Evolutionary conservation across 2,329 filamentous ascomycete genomes (phyloP).

Genomic region (Rutstroemia sp.): DNA sequence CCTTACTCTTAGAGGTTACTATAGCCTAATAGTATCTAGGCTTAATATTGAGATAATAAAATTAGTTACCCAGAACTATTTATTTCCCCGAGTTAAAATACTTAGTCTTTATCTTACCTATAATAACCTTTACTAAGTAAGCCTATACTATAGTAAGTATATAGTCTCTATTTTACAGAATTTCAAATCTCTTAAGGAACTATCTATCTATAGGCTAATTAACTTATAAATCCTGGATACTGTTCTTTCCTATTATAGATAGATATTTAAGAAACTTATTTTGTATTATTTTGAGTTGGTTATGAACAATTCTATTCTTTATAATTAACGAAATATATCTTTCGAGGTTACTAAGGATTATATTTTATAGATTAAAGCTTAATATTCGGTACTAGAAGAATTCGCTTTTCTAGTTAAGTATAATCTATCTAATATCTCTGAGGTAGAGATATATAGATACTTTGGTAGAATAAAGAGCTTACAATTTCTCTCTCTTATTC

Average conservation of each 20-base stretch:
- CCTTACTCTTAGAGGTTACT: constrained; percentile 7
- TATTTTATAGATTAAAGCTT: constrained; percentile 9
- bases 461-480: constrained; percentile 10
- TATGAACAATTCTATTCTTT: not conserved
- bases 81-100: constrained; percentile 9
- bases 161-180: constrained; percentile 2
- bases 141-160: constrained; percentile 5
- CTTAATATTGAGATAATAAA: constrained; percentile 9
- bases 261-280: constrained; percentile 8
- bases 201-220: constrained; percentile 8
- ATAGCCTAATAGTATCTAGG: not conserved
- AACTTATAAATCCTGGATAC: constrained; percentile 10
- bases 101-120: constrained; percentile 7
- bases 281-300: constrained; percentile 4
- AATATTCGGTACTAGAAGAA: constrained; percentile 9
- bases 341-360: constrained; percentile 9
- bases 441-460: constrained; percentile 7
- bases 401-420: constrained; percentile 8
- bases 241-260: constrained; percentile 9
- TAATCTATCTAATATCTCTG: not conserved
- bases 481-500: constrained; percentile 10
- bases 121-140: not conserved
- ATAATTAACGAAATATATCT: not conserved
- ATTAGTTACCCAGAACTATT: constrained; percentile 9
- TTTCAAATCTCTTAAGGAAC: constrained; percentile 10